Evolutionary conservation across 2,329 filamentous ascomycete species (phyloP), one percentile per base, ranked within the genome.

Genomic region (Colletotrichum sp.): DNA sequence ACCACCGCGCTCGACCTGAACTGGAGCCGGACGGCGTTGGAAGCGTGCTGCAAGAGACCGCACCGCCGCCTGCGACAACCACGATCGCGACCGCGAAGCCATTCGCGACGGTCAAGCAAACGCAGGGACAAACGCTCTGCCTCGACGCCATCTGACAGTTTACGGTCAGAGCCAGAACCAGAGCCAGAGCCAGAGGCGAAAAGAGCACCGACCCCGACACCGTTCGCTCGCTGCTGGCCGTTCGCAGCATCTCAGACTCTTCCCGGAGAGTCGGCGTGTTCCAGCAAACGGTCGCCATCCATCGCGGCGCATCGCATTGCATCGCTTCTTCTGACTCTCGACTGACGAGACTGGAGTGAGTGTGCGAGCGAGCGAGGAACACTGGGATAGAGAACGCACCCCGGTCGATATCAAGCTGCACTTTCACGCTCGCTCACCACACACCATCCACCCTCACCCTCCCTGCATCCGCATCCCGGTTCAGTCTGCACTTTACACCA

Each of bases 361-460:
- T 49, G 39, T 49, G 39, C 39, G 39, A 49, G 39, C 36, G 36
- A 39, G 18, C 44, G 44, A 52, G 44, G 44, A 52, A 52, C 44
- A n/a, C 18, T 49, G 28, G 18, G 16, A 26, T 63, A n/a, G 44
- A 52, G 44, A 52, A 24, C 34, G 49, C 28, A 76, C 60, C 74
- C 74, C 36, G 70, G 74, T 34, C 74, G 64, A 69, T 74, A 76
- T 76, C 74, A 76, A 76, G 30, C n/a, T 52, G 44, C 44, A 52
- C 44, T 52, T 52, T 52, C 44, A 52, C 44, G n/a, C 44, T 44
- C 64, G 34, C 32, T 26, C 28, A 65, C 64, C 57, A 52, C 57
- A 72, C 55, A 64, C 68, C 72, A 72, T 64, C 55, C 73, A 73
- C 73, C 32, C 62, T 66, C 60, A 68, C 73, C 62, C 70, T 69